A percentile compares a stretch with the other conserved stretches of the same genome.
Evolutionary conservation across 73 alveolate genomes (phyloP).

Genomic region (Paramecium pentaurelia): DNA sequence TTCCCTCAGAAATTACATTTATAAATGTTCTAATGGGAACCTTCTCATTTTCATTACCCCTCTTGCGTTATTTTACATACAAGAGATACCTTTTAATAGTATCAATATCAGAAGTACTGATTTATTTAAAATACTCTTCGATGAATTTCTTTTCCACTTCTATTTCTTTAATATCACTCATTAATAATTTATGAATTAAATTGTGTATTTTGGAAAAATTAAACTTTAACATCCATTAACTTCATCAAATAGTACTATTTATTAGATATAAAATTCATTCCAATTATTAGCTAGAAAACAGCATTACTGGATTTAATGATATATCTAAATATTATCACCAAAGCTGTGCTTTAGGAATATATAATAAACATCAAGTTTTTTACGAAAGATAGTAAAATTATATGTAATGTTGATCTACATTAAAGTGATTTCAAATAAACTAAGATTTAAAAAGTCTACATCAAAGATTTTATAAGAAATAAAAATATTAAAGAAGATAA

Average conservation of each 20-base stretch:
- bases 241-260: not conserved
- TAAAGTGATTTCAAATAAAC: too few species aligned
- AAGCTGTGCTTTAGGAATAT: too few species aligned
- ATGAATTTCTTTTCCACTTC: not conserved
- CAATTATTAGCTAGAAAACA: not conserved
- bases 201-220: not conserved
- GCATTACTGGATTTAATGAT: too few species aligned
- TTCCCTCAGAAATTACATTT: constrained; percentile 45
- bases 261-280: not conserved
- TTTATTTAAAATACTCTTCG: not conserved
- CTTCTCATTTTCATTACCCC: constrained; percentile 14
- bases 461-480: too few species aligned
- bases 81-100: not conserved
- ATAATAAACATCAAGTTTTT: too few species aligned
- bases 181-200: constrained; percentile 1
- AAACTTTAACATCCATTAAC: not conserved
- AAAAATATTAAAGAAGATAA: too few species aligned
- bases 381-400: too few species aligned
- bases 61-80: not conserved
- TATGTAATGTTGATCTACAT: too few species aligned
- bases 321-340: too few species aligned
- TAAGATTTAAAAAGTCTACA: too few species aligned
- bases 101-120: not conserved
- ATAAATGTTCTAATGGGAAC: constrained; percentile 3
- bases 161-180: not conserved